These are phyloP conservation scores for Cyclotella sp. DNA, from an alignment of 108 stramenopile genomes.

Conservation along the genomic window DNA sequence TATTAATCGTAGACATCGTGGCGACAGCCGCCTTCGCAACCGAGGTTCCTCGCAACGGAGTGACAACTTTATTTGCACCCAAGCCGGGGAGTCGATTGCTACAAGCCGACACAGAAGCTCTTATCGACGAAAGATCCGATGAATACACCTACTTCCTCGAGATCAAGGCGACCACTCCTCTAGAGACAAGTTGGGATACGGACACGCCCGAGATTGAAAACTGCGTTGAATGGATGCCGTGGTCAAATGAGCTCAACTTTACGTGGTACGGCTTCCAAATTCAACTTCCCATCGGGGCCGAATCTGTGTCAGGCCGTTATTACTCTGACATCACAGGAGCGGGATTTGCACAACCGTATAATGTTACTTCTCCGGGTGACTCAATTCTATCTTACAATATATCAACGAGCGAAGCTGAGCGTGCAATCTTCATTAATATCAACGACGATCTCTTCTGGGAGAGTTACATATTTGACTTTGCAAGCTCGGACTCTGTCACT, in stretches of 20 bases:
- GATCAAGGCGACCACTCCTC: neutral
- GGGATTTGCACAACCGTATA: conserved; percentile 5
- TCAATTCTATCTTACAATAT: neutral
- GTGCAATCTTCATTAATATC: neutral
- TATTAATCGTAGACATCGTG: neutral
- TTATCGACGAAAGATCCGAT: neutral
- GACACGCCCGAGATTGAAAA: neutral
- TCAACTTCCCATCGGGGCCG: neutral
- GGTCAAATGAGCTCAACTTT: neutral
- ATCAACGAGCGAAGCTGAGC: conserved; percentile 1
- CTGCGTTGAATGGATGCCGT: neutral
- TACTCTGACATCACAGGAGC: neutral
- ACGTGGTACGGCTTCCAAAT: neutral
- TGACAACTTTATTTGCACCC: neutral
- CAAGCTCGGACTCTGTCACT: neutral
- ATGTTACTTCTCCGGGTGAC: neutral
- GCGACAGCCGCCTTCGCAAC: neutral
- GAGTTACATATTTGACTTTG: neutral
- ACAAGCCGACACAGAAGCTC: no score
- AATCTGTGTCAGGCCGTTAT: neutral
- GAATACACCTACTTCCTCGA: neutral
- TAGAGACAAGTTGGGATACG: neutral
- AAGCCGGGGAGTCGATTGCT: no score
- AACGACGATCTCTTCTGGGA: neutral
- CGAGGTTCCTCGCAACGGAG: neutral